These are phyloP conservation scores for Mycena albidolilacea DNA, from an alignment of 768 basidiomycete species.

Conservation along the genomic window DNA sequence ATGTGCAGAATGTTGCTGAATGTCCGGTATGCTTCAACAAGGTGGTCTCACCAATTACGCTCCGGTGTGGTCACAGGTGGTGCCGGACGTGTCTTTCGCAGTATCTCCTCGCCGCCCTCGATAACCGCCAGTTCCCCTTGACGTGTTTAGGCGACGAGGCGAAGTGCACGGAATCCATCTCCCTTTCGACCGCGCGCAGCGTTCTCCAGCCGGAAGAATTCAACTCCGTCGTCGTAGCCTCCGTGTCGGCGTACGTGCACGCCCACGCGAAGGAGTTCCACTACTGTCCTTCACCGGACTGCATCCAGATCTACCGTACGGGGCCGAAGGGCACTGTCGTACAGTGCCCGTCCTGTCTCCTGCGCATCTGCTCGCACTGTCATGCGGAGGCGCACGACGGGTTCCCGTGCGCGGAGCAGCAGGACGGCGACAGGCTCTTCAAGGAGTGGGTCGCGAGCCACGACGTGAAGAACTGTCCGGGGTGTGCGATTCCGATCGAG, in stretches of 20 bases:
- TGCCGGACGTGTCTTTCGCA: conserved; percentile 73
- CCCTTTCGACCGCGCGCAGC: conserved; percentile 64
- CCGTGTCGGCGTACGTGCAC: conserved; percentile 75
- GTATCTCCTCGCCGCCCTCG: conserved; percentile 72
- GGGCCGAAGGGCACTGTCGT: conserved; percentile 60
- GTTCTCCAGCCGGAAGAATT: conserved; percentile 69
- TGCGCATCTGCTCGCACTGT: conserved; percentile 69
- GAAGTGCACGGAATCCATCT: conserved; percentile 69
- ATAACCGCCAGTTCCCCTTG: conserved; percentile 77
- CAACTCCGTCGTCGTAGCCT: conserved; percentile 67
- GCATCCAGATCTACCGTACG: conserved; percentile 78
- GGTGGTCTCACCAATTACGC: conserved; percentile 63
- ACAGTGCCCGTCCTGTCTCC: conserved; percentile 70
- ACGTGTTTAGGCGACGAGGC: conserved; percentile 78
- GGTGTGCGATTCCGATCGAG: conserved; percentile 80
- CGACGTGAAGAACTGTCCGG: conserved; percentile 83
- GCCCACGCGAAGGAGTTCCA: conserved; percentile 73
- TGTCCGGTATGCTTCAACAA: conserved; percentile 84
- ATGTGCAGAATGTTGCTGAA: conserved; percentile 38
- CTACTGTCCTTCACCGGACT: conserved; percentile 87
- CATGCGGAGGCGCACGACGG: conserved; percentile 75
- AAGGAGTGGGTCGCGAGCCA: conserved; percentile 73
- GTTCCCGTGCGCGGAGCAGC: conserved; percentile 74
- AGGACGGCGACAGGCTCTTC: conserved; percentile 70
- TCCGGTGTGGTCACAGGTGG: conserved; percentile 79